A percentile compares a stretch with the other conserved stretches of the same genome.
phyloP scores from a whole-genome alignment of 2,329 filamentous ascomycete species.

The Gaeumannomyces sp. region DNA sequence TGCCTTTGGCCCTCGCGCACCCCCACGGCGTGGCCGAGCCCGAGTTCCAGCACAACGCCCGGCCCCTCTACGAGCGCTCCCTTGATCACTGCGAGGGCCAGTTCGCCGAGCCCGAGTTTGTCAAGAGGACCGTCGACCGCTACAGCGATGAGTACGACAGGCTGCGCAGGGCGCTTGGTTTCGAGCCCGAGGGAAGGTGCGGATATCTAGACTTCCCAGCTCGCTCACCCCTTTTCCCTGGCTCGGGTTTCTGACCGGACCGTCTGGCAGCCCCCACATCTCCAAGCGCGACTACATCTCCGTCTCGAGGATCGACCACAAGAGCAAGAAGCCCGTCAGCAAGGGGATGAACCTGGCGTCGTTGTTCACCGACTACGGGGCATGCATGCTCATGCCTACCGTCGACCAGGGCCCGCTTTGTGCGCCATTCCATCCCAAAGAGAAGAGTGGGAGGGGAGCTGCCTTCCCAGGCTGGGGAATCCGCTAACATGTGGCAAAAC shows the following conservation, averaged over 20 bases:
- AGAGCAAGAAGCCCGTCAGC: slow-evolving; percentile 25
- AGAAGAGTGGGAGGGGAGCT: neutral
- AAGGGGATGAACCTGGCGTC: slow-evolving; percentile 23
- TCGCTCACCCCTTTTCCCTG: neutral
- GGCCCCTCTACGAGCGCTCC: slow-evolving; percentile 21
- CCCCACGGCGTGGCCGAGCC: slow-evolving; percentile 22
- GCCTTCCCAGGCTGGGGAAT: neutral
- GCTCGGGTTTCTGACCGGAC: neutral
- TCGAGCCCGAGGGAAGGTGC: slow-evolving; percentile 15
- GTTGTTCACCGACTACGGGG: slow-evolving; percentile 31
- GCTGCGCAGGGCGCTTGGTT: slow-evolving; percentile 19
- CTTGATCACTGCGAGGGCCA: slow-evolving; percentile 22
- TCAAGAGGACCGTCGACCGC: slow-evolving; percentile 22
- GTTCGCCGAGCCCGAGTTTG: slow-evolving; percentile 22
- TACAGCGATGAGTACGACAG: slow-evolving; percentile 22
- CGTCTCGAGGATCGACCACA: slow-evolving; percentile 25
- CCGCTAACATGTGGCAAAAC: neutral
- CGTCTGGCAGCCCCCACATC: slow-evolving; percentile 15
- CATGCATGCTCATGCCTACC: slow-evolving; percentile 40
- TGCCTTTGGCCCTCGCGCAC: slow-evolving; percentile 19
- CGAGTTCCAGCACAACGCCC: slow-evolving; percentile 16
- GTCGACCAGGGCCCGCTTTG: slow-evolving; percentile 44
- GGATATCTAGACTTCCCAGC: neutral
- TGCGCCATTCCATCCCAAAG: slow-evolving; percentile 13
- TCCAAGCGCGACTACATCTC: slow-evolving; percentile 24